Evolutionary conservation across 2,329 filamentous ascomycete genomes (phyloP).

Genomic region (Cladosporium sp.): DNA sequence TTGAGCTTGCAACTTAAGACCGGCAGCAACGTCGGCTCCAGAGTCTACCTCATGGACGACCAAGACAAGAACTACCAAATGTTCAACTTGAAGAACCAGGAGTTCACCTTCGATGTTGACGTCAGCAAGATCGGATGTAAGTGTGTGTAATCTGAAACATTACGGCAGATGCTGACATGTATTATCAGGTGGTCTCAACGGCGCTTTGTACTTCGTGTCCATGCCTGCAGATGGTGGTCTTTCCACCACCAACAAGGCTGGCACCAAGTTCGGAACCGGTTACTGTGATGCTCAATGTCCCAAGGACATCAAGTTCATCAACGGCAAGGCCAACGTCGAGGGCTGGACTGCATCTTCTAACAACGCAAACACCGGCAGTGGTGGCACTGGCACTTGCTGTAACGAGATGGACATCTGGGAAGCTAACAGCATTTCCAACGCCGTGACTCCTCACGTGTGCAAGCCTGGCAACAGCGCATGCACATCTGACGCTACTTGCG

Average conservation of each 20-base stretch:
- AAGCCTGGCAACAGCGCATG: constrained; percentile 46
- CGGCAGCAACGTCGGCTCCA: constrained; percentile 36
- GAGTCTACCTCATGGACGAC: constrained; percentile 60
- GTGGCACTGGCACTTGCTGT: constrained; percentile 58
- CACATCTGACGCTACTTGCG: constrained; percentile 47
- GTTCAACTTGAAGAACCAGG: constrained; percentile 62
- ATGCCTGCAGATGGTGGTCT: constrained; percentile 62
- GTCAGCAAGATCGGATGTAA: constrained; percentile 34
- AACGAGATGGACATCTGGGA: constrained; percentile 69
- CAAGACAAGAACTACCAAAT: constrained; percentile 59
- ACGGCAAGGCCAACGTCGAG: constrained; percentile 43
- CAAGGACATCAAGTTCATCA: constrained; percentile 31
- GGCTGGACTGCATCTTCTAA: constrained; percentile 25
- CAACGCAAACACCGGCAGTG: constrained; percentile 28
- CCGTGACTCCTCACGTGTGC: constrained; percentile 65
- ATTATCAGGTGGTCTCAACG: constrained; percentile 65
- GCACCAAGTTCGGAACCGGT: constrained; percentile 57
- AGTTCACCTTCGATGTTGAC: constrained; percentile 71
- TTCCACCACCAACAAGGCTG: constrained; percentile 43
- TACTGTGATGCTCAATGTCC: constrained; percentile 52
- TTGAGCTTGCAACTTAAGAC: constrained; percentile 46
- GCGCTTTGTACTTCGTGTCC: constrained; percentile 62
- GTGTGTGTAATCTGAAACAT: background rate
- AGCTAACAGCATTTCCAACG: constrained; percentile 62
- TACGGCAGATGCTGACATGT: constrained; percentile 13